phyloP scores from a whole-genome alignment of 192 early-diverging fungal genomes.

The Linnemannia hyalina region DNA sequence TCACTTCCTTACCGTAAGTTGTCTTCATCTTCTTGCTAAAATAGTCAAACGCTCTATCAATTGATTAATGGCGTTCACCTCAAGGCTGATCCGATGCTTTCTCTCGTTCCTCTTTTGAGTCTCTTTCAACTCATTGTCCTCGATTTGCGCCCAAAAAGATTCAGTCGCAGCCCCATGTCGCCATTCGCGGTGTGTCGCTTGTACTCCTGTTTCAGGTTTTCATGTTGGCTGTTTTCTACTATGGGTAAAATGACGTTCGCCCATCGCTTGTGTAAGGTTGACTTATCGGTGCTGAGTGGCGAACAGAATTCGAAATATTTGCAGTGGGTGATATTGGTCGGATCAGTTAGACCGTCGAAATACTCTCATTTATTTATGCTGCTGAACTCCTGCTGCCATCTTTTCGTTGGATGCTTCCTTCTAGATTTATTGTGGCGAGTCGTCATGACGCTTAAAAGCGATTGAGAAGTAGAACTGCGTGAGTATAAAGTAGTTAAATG shows the following conservation, averaged over 20 bases:
- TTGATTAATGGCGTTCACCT: constrained; percentile 20
- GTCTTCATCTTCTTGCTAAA: constrained; percentile 22
- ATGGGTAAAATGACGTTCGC: constrained; percentile 22
- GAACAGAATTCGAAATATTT: constrained; percentile 25
- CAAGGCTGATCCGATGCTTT: constrained; percentile 26
- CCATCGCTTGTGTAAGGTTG: constrained; percentile 13
- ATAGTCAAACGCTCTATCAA: constrained; percentile 11
- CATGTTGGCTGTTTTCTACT: constrained; percentile 16
- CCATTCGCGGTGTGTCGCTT: constrained; percentile 16
- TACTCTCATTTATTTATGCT: background rate
- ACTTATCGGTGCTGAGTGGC: constrained; percentile 8
- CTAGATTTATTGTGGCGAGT: background rate
- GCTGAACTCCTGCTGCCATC: constrained; percentile 21
- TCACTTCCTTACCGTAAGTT: constrained; percentile 12
- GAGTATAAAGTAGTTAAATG: background rate
- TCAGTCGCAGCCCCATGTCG: constrained; percentile 1
- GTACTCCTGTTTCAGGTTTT: constrained; percentile 10
- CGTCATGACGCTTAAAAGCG: background rate
- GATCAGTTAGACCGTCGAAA: constrained; percentile 13
- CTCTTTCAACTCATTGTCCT: constrained; percentile 9
- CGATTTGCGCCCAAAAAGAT: constrained; percentile 18
- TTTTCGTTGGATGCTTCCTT: background rate
- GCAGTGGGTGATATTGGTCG: constrained; percentile 15
- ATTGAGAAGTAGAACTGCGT: background rate
- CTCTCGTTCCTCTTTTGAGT: constrained; percentile 21